Conservation (phyloP, 179 eudicot genomes). For the Drosera spatulata region DNA sequence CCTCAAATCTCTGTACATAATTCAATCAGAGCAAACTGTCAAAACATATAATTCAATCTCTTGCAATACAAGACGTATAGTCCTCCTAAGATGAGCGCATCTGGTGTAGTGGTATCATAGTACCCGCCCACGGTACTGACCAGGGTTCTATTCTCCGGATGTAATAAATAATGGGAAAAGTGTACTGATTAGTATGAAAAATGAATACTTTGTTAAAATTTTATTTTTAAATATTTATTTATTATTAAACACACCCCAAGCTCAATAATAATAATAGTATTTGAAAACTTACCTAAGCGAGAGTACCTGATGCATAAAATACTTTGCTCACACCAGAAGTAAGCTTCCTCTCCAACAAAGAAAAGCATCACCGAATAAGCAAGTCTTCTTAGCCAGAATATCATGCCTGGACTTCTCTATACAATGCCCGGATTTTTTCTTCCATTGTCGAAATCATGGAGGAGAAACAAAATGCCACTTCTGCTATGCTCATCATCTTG, state of each 20-base stretch:
- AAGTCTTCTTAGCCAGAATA: conserved; percentile 7
- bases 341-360: conserved; percentile 20
- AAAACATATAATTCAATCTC: too few relatives aligned
- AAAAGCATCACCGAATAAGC: conserved; percentile 24
- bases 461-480: not conserved
- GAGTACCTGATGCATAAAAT: not conserved
- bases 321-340: conserved; percentile 19
- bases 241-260: too few relatives aligned
- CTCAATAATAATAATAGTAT: too few relatives aligned
- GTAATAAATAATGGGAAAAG: too few relatives aligned
- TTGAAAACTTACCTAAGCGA: too few relatives aligned
- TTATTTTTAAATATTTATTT: too few relatives aligned
- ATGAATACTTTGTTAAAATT: not conserved
- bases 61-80: too few relatives aligned
- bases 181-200: conserved; percentile 6
- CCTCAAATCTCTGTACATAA: too few relatives aligned
- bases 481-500: not conserved
- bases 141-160: conserved; percentile 41
- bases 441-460: conserved; percentile 9
- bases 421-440: not conserved
- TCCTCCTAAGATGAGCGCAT: too few relatives aligned
- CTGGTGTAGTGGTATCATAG: conserved; percentile 44
- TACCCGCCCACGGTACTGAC: conserved; percentile 47
- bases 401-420: not conserved
- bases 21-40: too few relatives aligned